Percentiles rank a stretch among this genome's conserved stretches.
Conservation (phyloP, 495 filamentous ascomycete species). For the Glarea lozoyensis region DNA sequence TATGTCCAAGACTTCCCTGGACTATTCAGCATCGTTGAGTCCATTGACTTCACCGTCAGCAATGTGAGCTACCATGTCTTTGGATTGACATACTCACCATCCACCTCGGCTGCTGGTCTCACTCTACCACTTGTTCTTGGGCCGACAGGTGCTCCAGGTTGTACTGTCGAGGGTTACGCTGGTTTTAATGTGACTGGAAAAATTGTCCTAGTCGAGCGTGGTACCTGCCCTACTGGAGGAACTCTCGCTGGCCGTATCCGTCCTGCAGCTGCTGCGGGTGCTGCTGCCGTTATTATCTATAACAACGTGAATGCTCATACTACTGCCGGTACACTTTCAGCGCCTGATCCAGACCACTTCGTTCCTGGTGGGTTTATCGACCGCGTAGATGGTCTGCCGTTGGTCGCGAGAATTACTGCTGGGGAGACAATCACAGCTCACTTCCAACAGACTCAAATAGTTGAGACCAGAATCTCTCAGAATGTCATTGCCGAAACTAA, state of each 20-base stretch:
- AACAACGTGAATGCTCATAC: conserved; percentile 18
- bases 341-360: conserved; percentile 23
- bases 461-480: conserved; percentile 28
- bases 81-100: conserved; percentile 33
- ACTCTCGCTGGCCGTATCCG: conserved; percentile 32
- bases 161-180: conserved; percentile 26
- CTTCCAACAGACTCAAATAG: conserved; percentile 30
- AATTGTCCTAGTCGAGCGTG: conserved; percentile 34
- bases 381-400: conserved; percentile 23
- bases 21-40: conserved; percentile 28
- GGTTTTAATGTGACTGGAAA: conserved; percentile 31
- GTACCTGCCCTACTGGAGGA: conserved; percentile 27
- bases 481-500: conserved; percentile 35
- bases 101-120: conserved; percentile 29
- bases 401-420: conserved; percentile 21
- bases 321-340: conserved; percentile 26
- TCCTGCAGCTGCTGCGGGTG: conserved; percentile 28
- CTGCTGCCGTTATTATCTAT: conserved; percentile 32
- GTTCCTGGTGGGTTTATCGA: conserved; percentile 30
- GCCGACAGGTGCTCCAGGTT: conserved; percentile 27
- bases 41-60: conserved; percentile 28
- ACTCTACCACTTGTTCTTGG: conserved; percentile 30
- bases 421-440: conserved; percentile 24
- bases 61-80: conserved; percentile 27
- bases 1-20: conserved; percentile 33